Evolutionary conservation across 2,329 filamentous ascomycete genomes (phyloP), one percentile per base, ranked within the genome.

Genomic region (Clonostachys chloroleuca): DNA sequence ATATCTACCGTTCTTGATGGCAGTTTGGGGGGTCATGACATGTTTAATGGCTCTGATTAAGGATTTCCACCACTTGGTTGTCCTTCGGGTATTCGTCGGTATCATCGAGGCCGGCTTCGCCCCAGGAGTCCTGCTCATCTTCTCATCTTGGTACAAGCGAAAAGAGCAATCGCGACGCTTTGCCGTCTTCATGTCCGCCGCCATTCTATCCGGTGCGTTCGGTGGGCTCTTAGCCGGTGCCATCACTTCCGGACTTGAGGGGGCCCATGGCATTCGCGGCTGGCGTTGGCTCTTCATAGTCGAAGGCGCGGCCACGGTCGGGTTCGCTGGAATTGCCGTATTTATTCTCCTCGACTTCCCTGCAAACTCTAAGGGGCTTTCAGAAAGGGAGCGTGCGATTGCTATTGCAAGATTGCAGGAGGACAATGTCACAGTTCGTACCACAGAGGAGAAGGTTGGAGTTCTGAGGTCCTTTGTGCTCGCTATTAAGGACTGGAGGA

Each of bases 231-330:
- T 75, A 1, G 71, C 71, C 0, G 67, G 60, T 47, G 68, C 56
- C 0, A 73, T 75, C 44, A 59, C 62, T 17, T 63, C 58, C 46
- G 52, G 45, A 3, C 47, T 54, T n/a, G 44, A 42, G 14, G 16
- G 51, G 17, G 86, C 87, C 33, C 52, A 52, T 30, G 44, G 41
- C 7, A 51, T 56, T 16, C 16, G 14, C 16, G 34, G 43, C 2
- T 87, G 83, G 84, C 71, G 82, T 14, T 61, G 59, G 59, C 52
- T 62, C 3, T 60, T 59, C 45, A 83, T 89, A 47, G 81, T 89
- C 37, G 84, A 89, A 61, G 86, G 86, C 18, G 70, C 73, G 12
- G 73, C 85, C 49, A 89, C 85, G 1, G 67, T 89, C 20, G 68
- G 67, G 6, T 71, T 89, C 30, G 84, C 85, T 12, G 59, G 81